These are phyloP conservation scores for Phytophthora pluvialis DNA, from an alignment of 352 stramenopile species.

Conservation along the genomic window DNA sequence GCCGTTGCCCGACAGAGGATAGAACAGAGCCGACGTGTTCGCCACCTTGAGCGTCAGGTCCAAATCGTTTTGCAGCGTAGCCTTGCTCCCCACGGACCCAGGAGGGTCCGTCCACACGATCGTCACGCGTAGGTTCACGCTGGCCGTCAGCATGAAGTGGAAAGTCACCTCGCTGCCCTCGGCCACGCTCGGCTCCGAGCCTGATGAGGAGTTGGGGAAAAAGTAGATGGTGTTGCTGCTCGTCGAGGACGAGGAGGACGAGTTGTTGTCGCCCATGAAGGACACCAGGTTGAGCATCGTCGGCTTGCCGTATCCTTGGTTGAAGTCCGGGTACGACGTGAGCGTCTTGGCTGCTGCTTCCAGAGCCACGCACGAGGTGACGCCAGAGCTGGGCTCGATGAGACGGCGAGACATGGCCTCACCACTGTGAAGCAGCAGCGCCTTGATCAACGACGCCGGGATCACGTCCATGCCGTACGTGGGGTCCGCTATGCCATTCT, in stretches of 20 bases:
- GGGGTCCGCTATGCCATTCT: conserved; percentile 61
- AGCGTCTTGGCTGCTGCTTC: conserved; percentile 41
- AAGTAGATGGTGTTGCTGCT: conserved; percentile 54
- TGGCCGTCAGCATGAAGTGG: conserved; percentile 60
- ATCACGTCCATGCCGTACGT: conserved; percentile 62
- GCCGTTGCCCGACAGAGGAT: conserved; percentile 65
- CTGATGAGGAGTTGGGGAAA: conserved; percentile 53
- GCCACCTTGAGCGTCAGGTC: conserved; percentile 66
- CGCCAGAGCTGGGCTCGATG: conserved; percentile 41
- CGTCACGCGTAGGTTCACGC: conserved; percentile 68
- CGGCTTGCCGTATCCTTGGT: conserved; percentile 81
- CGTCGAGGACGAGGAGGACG: conserved; percentile 15
- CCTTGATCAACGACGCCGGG: conserved; percentile 83
- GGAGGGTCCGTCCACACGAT: conserved; percentile 79
- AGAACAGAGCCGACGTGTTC: conserved; percentile 59
- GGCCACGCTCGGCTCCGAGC: conserved; percentile 59
- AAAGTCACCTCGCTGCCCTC: conserved; percentile 57
- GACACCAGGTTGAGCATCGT: conserved; percentile 67
- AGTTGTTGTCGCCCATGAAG: conserved; percentile 39
- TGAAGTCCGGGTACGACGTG: conserved; percentile 61
- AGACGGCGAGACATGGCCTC: conserved; percentile 63
- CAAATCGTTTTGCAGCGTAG: conserved; percentile 72
- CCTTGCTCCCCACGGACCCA: conserved; percentile 55
- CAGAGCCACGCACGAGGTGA: conserved; percentile 64
- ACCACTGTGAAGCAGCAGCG: conserved; percentile 81